These are phyloP conservation scores for Hypoxylon perforatum DNA, from an alignment of 495 filamentous ascomycete species.

Conservation along the genomic window DNA sequence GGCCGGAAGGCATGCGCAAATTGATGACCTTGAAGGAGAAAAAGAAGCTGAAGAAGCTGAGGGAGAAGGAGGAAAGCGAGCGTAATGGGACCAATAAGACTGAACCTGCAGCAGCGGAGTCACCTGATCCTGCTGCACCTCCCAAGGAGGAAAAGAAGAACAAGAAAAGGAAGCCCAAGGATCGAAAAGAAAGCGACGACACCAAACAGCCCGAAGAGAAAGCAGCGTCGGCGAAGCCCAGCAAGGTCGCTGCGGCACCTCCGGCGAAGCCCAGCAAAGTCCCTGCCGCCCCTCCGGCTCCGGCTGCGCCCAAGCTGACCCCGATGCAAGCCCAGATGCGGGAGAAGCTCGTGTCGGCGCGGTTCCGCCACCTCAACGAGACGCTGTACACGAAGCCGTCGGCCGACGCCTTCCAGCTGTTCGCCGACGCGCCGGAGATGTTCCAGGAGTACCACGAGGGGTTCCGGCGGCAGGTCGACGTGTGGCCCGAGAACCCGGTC, in stretches of 20 bases:
- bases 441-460: conserved; percentile 95
- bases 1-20: conserved; percentile 11
- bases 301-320: conserved; percentile 70
- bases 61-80: conserved; percentile 31
- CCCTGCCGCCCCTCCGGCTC: conserved; percentile 28
- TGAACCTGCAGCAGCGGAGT: conserved; percentile 1
- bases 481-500: conserved; percentile 96
- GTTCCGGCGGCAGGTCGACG: conserved; percentile 91
- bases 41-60: conserved; percentile 58
- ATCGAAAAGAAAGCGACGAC: conserved; percentile 25
- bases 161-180: conserved; percentile 50
- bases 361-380: conserved; percentile 97
- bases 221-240: conserved; percentile 1
- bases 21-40: conserved; percentile 49
- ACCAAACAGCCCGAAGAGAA: conserved; percentile 13
- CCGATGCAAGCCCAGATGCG: conserved; percentile 94
- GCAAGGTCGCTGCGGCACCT: conserved; percentile 16
- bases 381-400: conserved; percentile 94
- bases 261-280: conserved; percentile 9
- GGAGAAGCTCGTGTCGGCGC: conserved; percentile 89
- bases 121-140: conserved; percentile 11
- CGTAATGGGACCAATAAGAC: conserved; percentile 16
- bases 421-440: conserved; percentile 83
- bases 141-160: conserved; percentile 49
- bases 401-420: conserved; percentile 77